Conservation (phyloP, 192 early-diverging fungal species). For the Thamnidium elegans region DNA sequence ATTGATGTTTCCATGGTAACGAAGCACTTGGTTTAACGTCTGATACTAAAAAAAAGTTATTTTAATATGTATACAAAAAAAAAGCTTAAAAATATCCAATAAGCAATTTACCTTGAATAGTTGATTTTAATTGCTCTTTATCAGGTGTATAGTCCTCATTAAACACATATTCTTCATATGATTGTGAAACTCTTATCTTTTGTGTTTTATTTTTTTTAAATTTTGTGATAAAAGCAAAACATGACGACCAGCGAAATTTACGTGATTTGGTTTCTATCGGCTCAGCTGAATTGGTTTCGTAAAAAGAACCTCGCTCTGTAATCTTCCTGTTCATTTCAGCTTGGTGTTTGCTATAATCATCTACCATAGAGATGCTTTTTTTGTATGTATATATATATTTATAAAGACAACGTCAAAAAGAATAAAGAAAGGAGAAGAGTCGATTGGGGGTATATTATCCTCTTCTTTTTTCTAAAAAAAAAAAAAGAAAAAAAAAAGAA, state of each 20-base stretch:
- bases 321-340: background rate
- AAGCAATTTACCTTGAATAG: background rate
- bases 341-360: background rate
- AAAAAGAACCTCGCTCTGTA: background rate
- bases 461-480: background rate
- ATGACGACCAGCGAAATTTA: conserved; percentile 20
- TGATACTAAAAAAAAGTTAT: background rate
- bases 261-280: conserved; percentile 1
- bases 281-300: background rate
- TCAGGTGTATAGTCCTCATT: background rate
- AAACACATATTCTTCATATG: conserved; percentile 1
- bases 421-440: background rate
- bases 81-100: background rate
- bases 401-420: background rate
- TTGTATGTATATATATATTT: too few species aligned
- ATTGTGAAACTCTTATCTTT: conserved; percentile 9
- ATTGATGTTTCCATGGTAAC: too few species aligned
- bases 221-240: conserved; percentile 13
- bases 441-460: too few species aligned
- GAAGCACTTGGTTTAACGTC: background rate
- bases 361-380: conserved; percentile 2
- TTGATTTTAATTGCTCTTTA: background rate
- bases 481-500: background rate
- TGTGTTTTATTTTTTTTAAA: conserved; percentile 15
- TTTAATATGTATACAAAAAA: background rate